Evolutionary conservation across 441 rosid species (phyloP).

Genomic region (Theobroma grandiflorum): DNA sequence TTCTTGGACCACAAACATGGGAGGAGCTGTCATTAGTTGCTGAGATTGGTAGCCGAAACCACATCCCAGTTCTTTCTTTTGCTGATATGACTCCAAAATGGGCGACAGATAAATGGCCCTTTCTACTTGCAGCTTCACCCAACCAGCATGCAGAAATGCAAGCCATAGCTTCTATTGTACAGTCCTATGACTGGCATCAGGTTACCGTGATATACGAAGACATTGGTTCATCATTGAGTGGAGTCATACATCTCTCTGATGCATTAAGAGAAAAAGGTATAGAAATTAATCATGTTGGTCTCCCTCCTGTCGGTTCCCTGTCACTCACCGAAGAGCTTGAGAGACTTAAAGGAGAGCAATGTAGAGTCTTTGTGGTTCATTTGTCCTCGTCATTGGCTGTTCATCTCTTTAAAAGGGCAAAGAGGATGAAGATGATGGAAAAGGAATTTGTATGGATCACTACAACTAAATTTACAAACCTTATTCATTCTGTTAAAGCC

Average conservation of each 20-base stretch:
- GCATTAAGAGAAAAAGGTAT: constrained; percentile 27
- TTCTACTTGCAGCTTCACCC: neutral
- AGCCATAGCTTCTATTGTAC: constrained; percentile 33
- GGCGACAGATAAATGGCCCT: neutral
- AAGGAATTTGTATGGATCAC: constrained; percentile 42
- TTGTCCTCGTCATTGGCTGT: constrained; percentile 28
- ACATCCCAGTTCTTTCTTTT: neutral
- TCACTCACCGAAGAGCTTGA: constrained; percentile 23
- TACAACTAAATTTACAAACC: constrained; percentile 28
- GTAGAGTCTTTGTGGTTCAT: constrained; percentile 32
- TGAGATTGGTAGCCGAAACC: neutral
- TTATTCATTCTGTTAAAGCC: constrained; percentile 29
- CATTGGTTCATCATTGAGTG: neutral
- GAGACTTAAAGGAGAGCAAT: constrained; percentile 24
- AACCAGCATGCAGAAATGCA: constrained; percentile 29
- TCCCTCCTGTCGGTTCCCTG: constrained; percentile 24
- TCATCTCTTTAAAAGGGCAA: constrained; percentile 37
- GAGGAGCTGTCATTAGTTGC: neutral
- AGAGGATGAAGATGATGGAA: constrained; percentile 37
- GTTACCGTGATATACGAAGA: constrained; percentile 30
- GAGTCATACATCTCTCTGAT: constrained; percentile 29
- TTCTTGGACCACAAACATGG: neutral
- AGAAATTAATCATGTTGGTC: constrained; percentile 21
- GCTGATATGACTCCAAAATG: neutral
- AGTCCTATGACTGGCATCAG: constrained; percentile 33